phyloP scores from a whole-genome alignment of 257 asterid genomes.

The Verbascum thapsus region DNA sequence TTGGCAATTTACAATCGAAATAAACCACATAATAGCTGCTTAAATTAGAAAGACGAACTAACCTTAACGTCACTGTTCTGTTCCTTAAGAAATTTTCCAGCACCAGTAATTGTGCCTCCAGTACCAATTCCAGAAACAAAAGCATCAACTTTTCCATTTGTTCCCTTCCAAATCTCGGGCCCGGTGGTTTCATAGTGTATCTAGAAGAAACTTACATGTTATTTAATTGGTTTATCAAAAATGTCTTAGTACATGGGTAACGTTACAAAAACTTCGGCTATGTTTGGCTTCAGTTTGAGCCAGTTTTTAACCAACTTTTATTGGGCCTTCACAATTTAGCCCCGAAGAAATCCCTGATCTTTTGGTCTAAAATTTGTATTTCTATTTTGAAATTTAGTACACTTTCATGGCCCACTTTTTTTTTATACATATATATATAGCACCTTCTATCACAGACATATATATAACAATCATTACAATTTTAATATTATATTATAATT shows the following conservation, averaged over 20 bases:
- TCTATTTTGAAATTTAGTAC: too few relatives aligned
- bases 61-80: constrained; percentile 60
- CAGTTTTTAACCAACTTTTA: too few relatives aligned
- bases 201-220: constrained; percentile 33
- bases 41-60: constrained; percentile 3
- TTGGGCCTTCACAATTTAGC: too few relatives aligned
- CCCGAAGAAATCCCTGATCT: too few relatives aligned
- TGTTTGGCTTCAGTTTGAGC: too few relatives aligned
- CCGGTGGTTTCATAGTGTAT: constrained; percentile 80
- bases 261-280: too few relatives aligned
- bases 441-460: too few relatives aligned
- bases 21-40: constrained; percentile 7
- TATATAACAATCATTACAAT: too few relatives aligned
- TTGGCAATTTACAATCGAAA: constrained; percentile 7
- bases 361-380: too few relatives aligned
- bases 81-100: constrained; percentile 58
- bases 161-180: constrained; percentile 73
- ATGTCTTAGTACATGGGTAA: not conserved
- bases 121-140: constrained; percentile 67
- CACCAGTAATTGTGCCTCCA: constrained; percentile 65
- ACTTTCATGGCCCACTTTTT: too few relatives aligned
- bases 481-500: too few relatives aligned
- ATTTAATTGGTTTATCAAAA: constrained; percentile 4
- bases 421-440: too few relatives aligned
- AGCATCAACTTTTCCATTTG: constrained; percentile 63